Percentiles rank a stretch among this genome's conserved stretches.
phyloP scores from a whole-genome alignment of 257 asterid genomes.

The Ajuga chamaepitys region DNA sequence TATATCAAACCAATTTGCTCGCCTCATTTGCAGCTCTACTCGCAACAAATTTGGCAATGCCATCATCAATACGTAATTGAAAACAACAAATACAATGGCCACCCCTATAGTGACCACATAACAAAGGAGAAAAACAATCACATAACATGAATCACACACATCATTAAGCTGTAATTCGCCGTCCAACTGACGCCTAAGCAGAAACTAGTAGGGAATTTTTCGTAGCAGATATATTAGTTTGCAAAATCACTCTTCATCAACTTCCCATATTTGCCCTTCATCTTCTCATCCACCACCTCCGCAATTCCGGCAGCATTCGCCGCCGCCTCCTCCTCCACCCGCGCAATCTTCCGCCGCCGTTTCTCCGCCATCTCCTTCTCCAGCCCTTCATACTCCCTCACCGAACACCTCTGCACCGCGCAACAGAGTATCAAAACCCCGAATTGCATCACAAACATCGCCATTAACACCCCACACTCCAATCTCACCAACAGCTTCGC shows the following conservation, averaged over 20 bases:
- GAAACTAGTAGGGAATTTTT: too few relatives aligned
- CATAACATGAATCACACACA: too few relatives aligned
- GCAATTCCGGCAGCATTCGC: constrained; percentile 29
- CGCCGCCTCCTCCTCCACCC: constrained; percentile 45
- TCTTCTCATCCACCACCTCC: constrained; percentile 53
- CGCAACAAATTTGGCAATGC: too few relatives aligned
- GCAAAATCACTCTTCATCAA: constrained; percentile 34
- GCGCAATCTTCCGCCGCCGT: constrained; percentile 37
- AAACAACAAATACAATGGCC: too few relatives aligned
- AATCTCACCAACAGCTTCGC: constrained; percentile 58
- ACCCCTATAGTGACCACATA: too few relatives aligned
- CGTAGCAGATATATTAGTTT: too few relatives aligned
- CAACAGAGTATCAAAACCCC: constrained; percentile 45
- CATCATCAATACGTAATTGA: too few relatives aligned
- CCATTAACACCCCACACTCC: constrained; percentile 79
- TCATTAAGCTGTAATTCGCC: too few relatives aligned
- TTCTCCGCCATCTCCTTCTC: constrained; percentile 49
- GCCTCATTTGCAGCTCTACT: too few relatives aligned
- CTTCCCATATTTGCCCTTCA: constrained; percentile 54
- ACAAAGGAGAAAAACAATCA: too few relatives aligned
- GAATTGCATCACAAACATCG: constrained; percentile 66
- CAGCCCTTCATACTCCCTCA: constrained; percentile 40
- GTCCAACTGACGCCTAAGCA: too few relatives aligned
- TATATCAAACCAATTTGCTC: too few relatives aligned
- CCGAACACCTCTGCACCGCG: constrained; percentile 50